phyloP scores from a whole-genome alignment of 305 asterid species.

The Fraxinus dipetala region DNA sequence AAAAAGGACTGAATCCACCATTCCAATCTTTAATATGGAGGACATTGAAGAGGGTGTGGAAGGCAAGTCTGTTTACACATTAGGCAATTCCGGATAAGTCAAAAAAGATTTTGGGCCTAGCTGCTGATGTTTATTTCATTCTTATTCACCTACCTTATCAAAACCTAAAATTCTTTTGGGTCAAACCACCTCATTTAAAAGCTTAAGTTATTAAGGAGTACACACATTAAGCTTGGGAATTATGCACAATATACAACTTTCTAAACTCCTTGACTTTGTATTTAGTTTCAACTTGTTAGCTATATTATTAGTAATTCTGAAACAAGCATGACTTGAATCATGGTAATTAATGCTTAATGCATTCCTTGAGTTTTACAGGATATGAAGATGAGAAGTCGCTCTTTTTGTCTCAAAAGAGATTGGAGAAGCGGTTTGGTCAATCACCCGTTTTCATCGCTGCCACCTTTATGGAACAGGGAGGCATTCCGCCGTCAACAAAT shows the following conservation, averaged over 20 bases:
- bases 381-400: constrained; percentile 38
- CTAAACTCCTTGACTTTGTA: neutral
- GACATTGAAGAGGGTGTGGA: constrained; percentile 42
- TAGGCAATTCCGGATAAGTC: neutral
- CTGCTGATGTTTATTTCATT: neutral
- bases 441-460: constrained; percentile 39
- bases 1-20: constrained; percentile 34
- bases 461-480: constrained; percentile 39
- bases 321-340: neutral
- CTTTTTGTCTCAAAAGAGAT: constrained; percentile 37
- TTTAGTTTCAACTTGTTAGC: neutral
- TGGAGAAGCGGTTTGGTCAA: constrained; percentile 42
- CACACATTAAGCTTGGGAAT: neutral
- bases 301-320: neutral
- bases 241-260: neutral
- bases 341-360: neutral
- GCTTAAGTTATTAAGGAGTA: neutral
- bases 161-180: neutral
- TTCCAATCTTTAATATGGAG: constrained; percentile 35
- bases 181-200: neutral
- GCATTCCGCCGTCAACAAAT: constrained; percentile 35
- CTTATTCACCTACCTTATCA: neutral
- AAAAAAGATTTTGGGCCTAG: neutral
- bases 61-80: constrained; percentile 19
- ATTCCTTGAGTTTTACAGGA: constrained; percentile 17